Conservation (phyloP, 2,329 filamentous ascomycete genomes). For the Ceratocystiopsis brevicomis region DNA sequence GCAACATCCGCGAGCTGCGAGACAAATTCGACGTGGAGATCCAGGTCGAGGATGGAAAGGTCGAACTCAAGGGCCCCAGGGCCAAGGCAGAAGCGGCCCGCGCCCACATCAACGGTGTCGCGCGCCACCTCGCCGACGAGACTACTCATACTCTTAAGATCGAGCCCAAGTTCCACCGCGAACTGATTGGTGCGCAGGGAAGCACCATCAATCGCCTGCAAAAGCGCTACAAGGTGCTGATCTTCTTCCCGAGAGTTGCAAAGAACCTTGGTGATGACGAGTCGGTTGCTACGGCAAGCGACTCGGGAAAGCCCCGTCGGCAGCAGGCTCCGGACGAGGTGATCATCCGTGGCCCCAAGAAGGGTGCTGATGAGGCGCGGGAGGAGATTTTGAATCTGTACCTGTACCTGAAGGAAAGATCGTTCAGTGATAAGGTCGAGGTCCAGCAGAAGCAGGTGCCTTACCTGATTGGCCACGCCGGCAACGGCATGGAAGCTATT, state of each 20-base stretch:
- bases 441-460: constrained; percentile 85
- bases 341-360: constrained; percentile 74
- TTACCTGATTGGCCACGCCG: constrained; percentile 81
- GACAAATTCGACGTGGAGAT: constrained; percentile 56
- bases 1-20: constrained; percentile 45
- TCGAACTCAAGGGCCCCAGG: constrained; percentile 88
- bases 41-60: constrained; percentile 82
- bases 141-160: constrained; percentile 74
- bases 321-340: constrained; percentile 78
- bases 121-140: constrained; percentile 77
- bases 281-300: constrained; percentile 43
- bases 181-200: constrained; percentile 79
- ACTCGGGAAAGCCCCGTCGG: constrained; percentile 43
- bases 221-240: constrained; percentile 78
- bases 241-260: constrained; percentile 66
- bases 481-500: constrained; percentile 77
- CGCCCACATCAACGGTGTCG: constrained; percentile 59
- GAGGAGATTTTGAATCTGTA: constrained; percentile 79
- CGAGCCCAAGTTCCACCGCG: constrained; percentile 81
- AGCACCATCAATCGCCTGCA: constrained; percentile 82
- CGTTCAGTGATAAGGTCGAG: constrained; percentile 56
- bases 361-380: constrained; percentile 76
- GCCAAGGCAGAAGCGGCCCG: constrained; percentile 82
- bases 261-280: constrained; percentile 53
- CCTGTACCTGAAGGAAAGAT: constrained; percentile 81